Base-by-base conservation (phyloP, 768 basidiomycete genomes). In the Pulveroboletus sp. region DNA sequence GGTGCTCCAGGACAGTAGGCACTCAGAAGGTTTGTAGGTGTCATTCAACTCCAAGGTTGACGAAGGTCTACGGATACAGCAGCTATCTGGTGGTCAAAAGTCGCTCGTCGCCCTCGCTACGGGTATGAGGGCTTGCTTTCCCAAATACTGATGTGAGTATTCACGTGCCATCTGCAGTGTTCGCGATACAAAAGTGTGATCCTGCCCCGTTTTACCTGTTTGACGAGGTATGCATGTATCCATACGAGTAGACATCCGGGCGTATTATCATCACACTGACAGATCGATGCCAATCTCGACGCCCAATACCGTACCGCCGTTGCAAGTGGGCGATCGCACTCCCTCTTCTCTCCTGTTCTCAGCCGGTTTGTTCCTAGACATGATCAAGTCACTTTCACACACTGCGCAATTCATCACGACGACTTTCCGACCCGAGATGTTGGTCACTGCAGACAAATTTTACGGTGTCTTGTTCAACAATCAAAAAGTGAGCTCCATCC, bases 171-270 rank as follows among this genome's bases (percentile, higher is more conserved):
- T 30, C 41, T 28, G 1, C 61, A 90, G 94, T 99, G 24, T 98
- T 99, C 62, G 93, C 95, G 14, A 98, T 98, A 57, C 96, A 99
- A 70, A 97, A 96, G 70, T 98, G 95, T 64, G 96, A 99, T 62
- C 96, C 96, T 2, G 95, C 96, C 0, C 96, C 96, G 2, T 99
- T 99, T 74, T 98, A 98, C 69, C 77, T 99, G n/a, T 98, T 99
- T 60, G 96, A 99, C 64, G 96, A 98, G 76, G 86, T 85, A 53
- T 8, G 36, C 2, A 17, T 35, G 26, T 43, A 39, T 14, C n/a
- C 8, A 8, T 30, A 27, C 43, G 12, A 18, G 15, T 17, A 44
- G 12, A 43, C 44, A 18, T 43, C 41, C 15, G 15, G 27, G 32
- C 32, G 49, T 48, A 32, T 42, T 31, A 51, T 30, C 31, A 38